phyloP scores from a whole-genome alignment of 768 basidiomycete genomes.

The Rhodotorula babjevae region DNA sequence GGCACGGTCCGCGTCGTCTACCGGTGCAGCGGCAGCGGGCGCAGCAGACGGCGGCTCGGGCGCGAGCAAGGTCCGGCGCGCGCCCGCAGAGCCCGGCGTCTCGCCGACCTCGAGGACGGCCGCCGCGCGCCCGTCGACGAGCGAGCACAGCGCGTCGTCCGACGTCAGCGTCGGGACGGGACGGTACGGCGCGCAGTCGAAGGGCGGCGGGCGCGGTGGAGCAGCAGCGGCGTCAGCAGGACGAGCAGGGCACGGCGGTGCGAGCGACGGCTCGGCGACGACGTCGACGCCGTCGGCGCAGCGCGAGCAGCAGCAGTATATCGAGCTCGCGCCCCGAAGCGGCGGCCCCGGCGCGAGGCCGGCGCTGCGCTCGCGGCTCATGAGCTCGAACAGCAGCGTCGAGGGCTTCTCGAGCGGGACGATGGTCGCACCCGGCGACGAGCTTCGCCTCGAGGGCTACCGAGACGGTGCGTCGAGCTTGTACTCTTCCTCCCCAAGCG shows the following conservation, averaged over 20 bases:
- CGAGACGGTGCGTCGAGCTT: constrained; percentile 20
- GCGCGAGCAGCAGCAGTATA: neutral
- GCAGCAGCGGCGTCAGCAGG: no score
- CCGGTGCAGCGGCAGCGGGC: no score
- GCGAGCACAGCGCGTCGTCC: neutral
- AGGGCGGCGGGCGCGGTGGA: no score
- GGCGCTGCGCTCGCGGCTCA: neutral
- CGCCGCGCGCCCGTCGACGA: neutral
- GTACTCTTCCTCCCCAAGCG: no score
- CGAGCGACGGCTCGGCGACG: neutral
- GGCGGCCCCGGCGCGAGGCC: no score
- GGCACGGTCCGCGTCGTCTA: no score
- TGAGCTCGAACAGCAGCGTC: neutral
- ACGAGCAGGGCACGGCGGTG: no score
- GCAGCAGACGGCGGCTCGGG: no score
- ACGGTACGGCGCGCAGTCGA: neutral
- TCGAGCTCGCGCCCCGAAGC: no score
- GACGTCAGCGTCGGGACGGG: neutral
- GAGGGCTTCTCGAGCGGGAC: neutral
- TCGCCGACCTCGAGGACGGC: neutral
- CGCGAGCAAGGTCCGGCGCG: no score
- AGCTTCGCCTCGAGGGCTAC: constrained; percentile 26
- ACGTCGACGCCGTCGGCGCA: neutral
- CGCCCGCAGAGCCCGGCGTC: no score
- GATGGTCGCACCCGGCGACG: constrained; percentile 11